Evolutionary conservation across 306 rosid species (phyloP).

Genomic region (Medicago lupulina): DNA sequence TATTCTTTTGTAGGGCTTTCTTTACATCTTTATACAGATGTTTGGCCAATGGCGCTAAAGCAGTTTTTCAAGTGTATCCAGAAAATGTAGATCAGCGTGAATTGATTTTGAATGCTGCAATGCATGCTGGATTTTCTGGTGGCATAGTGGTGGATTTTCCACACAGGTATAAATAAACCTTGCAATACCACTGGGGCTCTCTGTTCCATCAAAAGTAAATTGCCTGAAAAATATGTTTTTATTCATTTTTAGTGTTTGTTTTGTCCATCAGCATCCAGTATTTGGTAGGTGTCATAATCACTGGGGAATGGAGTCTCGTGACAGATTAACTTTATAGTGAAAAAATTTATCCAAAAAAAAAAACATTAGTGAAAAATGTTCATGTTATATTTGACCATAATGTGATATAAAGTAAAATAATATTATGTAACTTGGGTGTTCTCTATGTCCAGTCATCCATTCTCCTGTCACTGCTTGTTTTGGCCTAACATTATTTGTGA

Average conservation of each 20-base stretch:
- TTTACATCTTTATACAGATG: constrained; percentile 86
- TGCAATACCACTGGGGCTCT: not conserved
- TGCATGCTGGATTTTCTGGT: constrained; percentile 95
- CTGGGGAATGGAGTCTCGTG: constrained; percentile 9
- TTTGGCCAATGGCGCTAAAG: constrained; percentile 86
- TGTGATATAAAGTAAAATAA: constrained; percentile 5
- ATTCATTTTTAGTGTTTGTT: constrained; percentile 1
- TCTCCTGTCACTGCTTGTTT: constrained; percentile 6
- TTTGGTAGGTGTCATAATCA: constrained; percentile 24
- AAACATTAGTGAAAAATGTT: not conserved
- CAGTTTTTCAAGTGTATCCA: constrained; percentile 88
- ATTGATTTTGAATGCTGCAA: constrained; percentile 78
- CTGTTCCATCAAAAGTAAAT: constrained; percentile 20
- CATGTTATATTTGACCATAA: not conserved
- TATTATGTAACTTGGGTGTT: constrained; percentile 13
- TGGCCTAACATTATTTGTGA: not conserved
- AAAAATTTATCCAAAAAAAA: too few species aligned
- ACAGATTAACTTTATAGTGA: not conserved
- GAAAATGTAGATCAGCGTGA: constrained; percentile 77
- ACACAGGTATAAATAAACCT: constrained; percentile 64
- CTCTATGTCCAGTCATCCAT: constrained; percentile 30
- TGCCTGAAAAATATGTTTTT: not conserved
- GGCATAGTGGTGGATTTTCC: constrained; percentile 93
- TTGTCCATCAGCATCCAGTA: not conserved
- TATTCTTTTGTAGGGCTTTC: constrained; percentile 68